Base-by-base conservation (phyloP, 345 rosid genomes). In the Sisymbrium altissimum region DNA sequence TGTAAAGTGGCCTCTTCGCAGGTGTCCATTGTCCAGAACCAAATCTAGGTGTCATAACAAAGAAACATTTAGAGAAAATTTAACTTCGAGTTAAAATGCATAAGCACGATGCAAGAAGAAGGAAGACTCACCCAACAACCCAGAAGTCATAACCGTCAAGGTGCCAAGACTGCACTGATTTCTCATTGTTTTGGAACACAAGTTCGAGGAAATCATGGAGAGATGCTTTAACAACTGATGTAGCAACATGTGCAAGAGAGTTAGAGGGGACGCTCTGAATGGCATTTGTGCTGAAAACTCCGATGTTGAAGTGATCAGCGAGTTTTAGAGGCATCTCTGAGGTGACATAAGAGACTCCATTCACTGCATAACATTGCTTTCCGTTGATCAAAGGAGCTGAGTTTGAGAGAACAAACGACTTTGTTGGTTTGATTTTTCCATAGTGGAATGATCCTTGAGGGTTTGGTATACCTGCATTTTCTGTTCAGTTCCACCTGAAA, bases 381-480 rank as follows among this genome's bases (percentile, higher is more conserved):
- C 97, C 97, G 23, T 85, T 91, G 2, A 93, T 86, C 21, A 89
- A 65, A 48, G 91, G 85, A 17, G 88, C 97, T 10, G 98, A 86
- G 67, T 83, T 93, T n/a, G 86, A 82, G 79, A 91, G 73, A 0
- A 84, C 73, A 23, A 89, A 80, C 10, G 88, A 81, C 81, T 74
- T 84, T 1, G 92, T 82, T 14, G 86, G 35, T 9, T 21, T 60
- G 64, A 93, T 88, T 67, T 46, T 80, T 68, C 98, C 98, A 4
- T 93, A 93, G 58, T 93, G 98, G 80, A 25, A 93, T 0, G 98
- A 93, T 9, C 98, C 98, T 76, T 93, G 97, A 64, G 98, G 98
- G 71, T 93, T 93, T n/a, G 96, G 96, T 73, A 97, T 89, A 18
- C 97, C 97, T 61, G 97, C 97, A 79, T 82, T 93, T 48, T 96